Evolutionary conservation across 179 eudicot genomes (phyloP).

Genomic region (Drosera spatulata): DNA sequence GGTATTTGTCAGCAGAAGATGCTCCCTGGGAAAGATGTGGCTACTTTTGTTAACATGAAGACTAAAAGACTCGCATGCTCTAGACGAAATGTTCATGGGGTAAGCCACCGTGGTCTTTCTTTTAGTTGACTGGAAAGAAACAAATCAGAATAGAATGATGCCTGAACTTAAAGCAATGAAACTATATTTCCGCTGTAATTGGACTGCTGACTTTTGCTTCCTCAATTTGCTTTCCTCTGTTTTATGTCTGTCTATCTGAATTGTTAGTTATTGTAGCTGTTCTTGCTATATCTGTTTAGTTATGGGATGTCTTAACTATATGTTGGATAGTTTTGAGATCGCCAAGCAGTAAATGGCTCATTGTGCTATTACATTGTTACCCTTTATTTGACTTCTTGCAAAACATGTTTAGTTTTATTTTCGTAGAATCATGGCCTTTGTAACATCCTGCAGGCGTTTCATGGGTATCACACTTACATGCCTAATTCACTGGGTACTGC

Average conservation of each 20-base stretch:
- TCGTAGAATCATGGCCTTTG: slow-evolving; percentile 80
- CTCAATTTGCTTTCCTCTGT: too few relatives aligned
- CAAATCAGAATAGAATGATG: not conserved
- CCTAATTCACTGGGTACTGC: too few relatives aligned
- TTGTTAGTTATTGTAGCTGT: too few relatives aligned
- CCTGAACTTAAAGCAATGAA: not conserved
- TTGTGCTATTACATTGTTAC: too few relatives aligned
- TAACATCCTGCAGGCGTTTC: slow-evolving; percentile 19
- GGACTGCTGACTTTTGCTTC: too few relatives aligned
- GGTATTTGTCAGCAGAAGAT: slow-evolving; percentile 78
- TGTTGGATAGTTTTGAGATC: too few relatives aligned
- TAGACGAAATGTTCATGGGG: slow-evolving; percentile 81
- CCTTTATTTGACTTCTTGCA: slow-evolving; percentile 34
- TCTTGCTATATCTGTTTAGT: too few relatives aligned
- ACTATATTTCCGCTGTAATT: too few relatives aligned
- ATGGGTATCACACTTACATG: too few relatives aligned
- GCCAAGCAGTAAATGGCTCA: too few relatives aligned
- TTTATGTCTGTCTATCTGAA: too few relatives aligned
- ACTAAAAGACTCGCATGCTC: slow-evolving; percentile 85
- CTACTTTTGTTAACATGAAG: slow-evolving; percentile 54
- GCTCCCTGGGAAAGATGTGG: slow-evolving; percentile 93
- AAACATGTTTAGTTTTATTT: slow-evolving; percentile 80
- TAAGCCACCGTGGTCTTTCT: slow-evolving; percentile 10
- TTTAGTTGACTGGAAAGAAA: not conserved
- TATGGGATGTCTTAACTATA: too few relatives aligned